Conservation (phyloP, 352 stramenopile genomes). For the Phytopythium aichiense region DNA sequence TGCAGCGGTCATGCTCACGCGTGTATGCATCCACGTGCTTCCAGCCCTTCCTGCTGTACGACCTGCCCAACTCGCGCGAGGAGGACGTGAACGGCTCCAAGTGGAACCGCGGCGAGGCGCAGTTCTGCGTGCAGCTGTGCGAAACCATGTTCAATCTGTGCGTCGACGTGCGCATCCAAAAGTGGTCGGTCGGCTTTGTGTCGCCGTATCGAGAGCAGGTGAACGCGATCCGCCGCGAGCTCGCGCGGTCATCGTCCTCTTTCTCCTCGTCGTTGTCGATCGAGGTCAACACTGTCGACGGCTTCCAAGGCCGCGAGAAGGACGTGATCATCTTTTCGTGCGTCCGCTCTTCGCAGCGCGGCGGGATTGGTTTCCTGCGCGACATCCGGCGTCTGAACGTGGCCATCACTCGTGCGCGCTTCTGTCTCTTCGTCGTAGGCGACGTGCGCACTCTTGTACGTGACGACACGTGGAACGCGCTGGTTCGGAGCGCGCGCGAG, state of each 20-base stretch:
- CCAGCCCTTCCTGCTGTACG: slow-evolving; percentile 84
- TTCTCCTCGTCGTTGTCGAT: slow-evolving; percentile 53
- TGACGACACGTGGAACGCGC: slow-evolving; percentile 74
- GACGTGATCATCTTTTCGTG: slow-evolving; percentile 99
- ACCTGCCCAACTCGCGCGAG: slow-evolving; percentile 72
- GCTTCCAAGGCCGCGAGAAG: slow-evolving; percentile 98
- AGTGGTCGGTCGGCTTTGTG: slow-evolving; percentile 94
- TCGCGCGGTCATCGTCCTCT: slow-evolving; percentile 37
- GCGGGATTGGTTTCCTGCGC: slow-evolving; percentile 88
- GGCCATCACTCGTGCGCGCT: slow-evolving; percentile 85
- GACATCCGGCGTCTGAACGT: slow-evolving; percentile 90
- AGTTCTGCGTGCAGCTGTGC: slow-evolving; percentile 76
- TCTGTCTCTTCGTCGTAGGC: slow-evolving; percentile 86
- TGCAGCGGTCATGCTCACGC: slow-evolving; percentile 45
- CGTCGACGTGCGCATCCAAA: slow-evolving; percentile 50
- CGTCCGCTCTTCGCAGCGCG: slow-evolving; percentile 79
- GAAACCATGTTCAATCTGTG: slow-evolving; percentile 57
- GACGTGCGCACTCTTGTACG: slow-evolving; percentile 68
- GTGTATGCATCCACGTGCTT: slow-evolving; percentile 77
- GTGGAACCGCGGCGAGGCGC: slow-evolving; percentile 71
- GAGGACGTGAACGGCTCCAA: slow-evolving; percentile 80
- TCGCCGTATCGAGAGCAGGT: slow-evolving; percentile 98
- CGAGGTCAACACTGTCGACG: slow-evolving; percentile 97
- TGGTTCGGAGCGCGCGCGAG: slow-evolving; percentile 69
- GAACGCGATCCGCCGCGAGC: slow-evolving; percentile 59